Base-by-base conservation (phyloP, 805 yeast genomes). In the Candida argentea region DNA sequence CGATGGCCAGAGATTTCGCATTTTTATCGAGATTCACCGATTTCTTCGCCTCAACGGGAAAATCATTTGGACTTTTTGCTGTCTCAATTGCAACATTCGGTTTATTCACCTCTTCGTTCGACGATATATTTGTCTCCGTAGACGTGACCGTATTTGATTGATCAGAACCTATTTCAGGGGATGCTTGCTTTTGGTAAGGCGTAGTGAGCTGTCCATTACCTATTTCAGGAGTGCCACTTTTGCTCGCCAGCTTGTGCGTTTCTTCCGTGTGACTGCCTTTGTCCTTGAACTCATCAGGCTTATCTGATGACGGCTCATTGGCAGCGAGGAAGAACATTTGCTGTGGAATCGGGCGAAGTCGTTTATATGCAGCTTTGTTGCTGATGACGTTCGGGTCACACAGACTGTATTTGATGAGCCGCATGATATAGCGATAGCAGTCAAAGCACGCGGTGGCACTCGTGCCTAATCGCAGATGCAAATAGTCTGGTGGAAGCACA, bases 341-440 rank as follows among this genome's bases (percentile, higher is more conserved):
- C n/a, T 36, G 34, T 4, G 28, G 30, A 5, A 48, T 34, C 6
- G 20, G 18, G 7, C 32, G 31, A 17, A 54, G 29, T 16, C 50
- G 31, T 21, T 40, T 49, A 6, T 33, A 29, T 6, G 49, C 49
- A 7, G 25, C 27, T 27, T 40, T 45, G 31, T 54, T 48, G 32
- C 58, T 48, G 13, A 34, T 26, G 12, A 34, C 35, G 15, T 39
- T 41, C 1, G 45, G 45, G 25, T 56, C 57, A 14, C 31, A 26
- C 16, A 30, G 33, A 26, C 52, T 29, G 24, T 29, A 37, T 27
- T 40, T 38, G 24, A 54, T 31, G 21, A 55, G 38, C 16, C 32
- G 38, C 33, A 40, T 20, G 5, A 54, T 40, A 25, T 47, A 56
- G 26, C 37, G 29, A 35, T 46, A 55, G 36, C 61, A 56, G 15